phyloP scores from a whole-genome alignment of 2,329 filamentous ascomycete genomes.

The Aplosporella prunicola region DNA sequence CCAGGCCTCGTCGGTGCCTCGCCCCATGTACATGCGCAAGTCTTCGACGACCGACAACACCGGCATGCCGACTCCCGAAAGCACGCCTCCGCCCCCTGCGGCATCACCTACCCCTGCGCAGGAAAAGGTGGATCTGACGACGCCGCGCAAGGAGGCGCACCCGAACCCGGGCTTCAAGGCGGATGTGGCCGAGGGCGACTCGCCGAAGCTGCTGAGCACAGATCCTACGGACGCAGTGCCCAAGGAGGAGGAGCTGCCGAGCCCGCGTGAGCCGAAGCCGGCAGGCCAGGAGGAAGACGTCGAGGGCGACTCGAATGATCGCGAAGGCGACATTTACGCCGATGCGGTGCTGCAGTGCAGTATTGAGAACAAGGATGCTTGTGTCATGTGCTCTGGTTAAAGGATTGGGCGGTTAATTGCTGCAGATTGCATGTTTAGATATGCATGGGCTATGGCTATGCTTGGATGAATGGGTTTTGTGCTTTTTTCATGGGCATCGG shows the following conservation, averaged over 20 bases:
- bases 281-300: constrained; percentile 67
- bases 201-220: constrained; percentile 65
- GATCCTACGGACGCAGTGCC: constrained; percentile 52
- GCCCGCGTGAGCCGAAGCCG: constrained; percentile 37
- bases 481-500: no score
- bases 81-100: constrained; percentile 48
- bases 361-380: constrained; percentile 93
- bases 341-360: constrained; percentile 87
- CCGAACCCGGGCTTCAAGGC: constrained; percentile 64
- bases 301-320: constrained; percentile 59
- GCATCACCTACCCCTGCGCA: constrained; percentile 30
- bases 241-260: constrained; percentile 56
- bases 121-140: constrained; percentile 24
- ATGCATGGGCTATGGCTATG: no score
- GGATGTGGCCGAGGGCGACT: constrained; percentile 66
- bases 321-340: constrained; percentile 89
- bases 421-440: no score
- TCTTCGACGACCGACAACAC: constrained; percentile 38
- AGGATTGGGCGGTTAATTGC: no score
- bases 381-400: constrained; percentile 95
- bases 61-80: constrained; percentile 59
- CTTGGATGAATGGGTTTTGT: no score
- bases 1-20: constrained; percentile 54
- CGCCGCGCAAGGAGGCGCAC: constrained; percentile 47
- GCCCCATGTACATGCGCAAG: constrained; percentile 56